These are phyloP conservation scores for Penicillium herquei DNA, from an alignment of 495 filamentous ascomycete genomes.

Conservation along the genomic window DNA sequence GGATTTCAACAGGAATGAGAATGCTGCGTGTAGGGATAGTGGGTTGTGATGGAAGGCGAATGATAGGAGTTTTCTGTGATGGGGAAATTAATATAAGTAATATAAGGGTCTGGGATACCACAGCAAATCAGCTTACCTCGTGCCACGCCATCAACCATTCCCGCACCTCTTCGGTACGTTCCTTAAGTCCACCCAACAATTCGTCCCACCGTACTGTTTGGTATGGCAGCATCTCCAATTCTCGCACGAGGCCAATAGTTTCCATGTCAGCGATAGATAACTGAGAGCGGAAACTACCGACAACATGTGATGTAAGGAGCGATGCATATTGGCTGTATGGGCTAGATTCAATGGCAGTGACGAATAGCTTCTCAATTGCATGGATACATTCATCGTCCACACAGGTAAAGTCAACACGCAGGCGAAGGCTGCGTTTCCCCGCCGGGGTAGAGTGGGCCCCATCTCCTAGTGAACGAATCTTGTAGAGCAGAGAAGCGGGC, in stretches of 20 bases:
- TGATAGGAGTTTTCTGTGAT: constrained; percentile 32
- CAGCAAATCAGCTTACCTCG: constrained; percentile 33
- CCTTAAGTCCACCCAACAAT: constrained; percentile 39
- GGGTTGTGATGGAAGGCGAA: constrained; percentile 34
- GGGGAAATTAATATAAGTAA: not conserved
- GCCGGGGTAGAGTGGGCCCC: constrained; percentile 30
- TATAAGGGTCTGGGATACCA: not conserved
- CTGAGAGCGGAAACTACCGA: constrained; percentile 48
- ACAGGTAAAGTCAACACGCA: constrained; percentile 76
- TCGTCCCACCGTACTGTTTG: constrained; percentile 40
- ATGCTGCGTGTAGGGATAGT: constrained; percentile 42
- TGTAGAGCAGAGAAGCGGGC: constrained; percentile 79
- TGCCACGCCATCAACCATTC: constrained; percentile 50
- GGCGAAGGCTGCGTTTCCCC: constrained; percentile 53
- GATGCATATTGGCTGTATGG: constrained; percentile 43
- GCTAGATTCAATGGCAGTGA: constrained; percentile 40
- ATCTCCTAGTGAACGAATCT: constrained; percentile 48
- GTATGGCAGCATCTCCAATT: constrained; percentile 43
- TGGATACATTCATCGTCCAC: constrained; percentile 62
- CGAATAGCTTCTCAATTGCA: constrained; percentile 43
- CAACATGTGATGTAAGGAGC: constrained; percentile 50
- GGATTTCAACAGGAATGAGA: constrained; percentile 73
- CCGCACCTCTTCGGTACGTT: constrained; percentile 34
- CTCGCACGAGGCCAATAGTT: constrained; percentile 43
- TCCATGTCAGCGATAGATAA: constrained; percentile 59